Conservation (phyloP, 495 filamentous ascomycete species). For the Penicillium roqueforti region DNA sequence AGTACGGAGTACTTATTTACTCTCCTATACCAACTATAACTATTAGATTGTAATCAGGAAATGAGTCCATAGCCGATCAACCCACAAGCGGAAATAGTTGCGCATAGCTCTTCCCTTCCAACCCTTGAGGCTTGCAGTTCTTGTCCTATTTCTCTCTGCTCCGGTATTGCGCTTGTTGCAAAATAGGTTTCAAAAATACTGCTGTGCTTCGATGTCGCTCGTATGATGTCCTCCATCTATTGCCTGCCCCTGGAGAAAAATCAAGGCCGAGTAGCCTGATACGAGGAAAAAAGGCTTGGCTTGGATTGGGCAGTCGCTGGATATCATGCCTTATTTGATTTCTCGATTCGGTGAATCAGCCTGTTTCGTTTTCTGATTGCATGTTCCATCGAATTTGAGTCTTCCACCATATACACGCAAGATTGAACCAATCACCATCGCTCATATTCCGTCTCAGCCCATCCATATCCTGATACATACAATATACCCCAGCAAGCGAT, state of each 20-base stretch:
- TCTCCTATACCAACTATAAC: too few species aligned
- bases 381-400: background rate
- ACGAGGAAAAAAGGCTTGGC: constrained; percentile 1
- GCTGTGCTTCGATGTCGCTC: too few species aligned
- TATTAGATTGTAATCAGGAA: background rate
- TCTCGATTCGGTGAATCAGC: too few species aligned
- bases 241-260: too few species aligned
- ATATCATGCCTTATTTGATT: too few species aligned
- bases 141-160: background rate
- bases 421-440: background rate
- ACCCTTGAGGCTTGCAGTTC: background rate
- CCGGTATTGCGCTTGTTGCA: too few species aligned
- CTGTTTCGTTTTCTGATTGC: background rate
- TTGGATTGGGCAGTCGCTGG: too few species aligned
- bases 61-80: background rate
- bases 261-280: background rate
- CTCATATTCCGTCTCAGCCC: too few species aligned
- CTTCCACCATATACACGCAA: background rate
- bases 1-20: too few species aligned
- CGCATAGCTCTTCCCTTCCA: background rate
- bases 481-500: background rate
- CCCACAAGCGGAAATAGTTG: background rate
- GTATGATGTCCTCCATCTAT: too few species aligned
- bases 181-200: too few species aligned
- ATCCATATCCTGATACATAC: too few species aligned